Evolutionary conservation across 2,329 filamentous ascomycete genomes (phyloP), one percentile per base, ranked within the genome.

Genomic region (Fusarium incarnatum): DNA sequence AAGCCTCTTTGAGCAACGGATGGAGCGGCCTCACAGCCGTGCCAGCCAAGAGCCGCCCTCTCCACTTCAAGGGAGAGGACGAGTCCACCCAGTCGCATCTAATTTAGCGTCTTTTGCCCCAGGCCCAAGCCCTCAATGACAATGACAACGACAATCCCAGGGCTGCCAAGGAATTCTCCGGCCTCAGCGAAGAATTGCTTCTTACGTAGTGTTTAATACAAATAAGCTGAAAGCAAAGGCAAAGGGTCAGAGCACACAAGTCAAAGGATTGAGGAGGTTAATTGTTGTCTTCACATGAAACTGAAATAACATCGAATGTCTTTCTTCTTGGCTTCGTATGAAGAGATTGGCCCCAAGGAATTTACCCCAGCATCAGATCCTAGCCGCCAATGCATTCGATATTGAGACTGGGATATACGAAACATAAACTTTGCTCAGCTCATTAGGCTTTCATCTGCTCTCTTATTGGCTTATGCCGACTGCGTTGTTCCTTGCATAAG

Each of bases 401-500:
- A 62, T 69, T 70, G 40, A 52, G 34, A 62, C 60, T 11, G 37
- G 48, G 49, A 62, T 67, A 37, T 37, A 37, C 34, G 34, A 37
- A 7, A 37, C 34, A 37, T 37, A 67, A 65, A 56, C 48, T 65
- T 68, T 56, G 34, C 37, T 64, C 27, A 22, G 52, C 54, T 58
- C 60, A 45, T 65, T 60, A 61, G 58, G 61, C 65, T 50, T 46
- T 62, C 48, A 55, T 64, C 48, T 45, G 20, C 34, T n/a, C 47
- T 60, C 16, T 44, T 40, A 40, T 63, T 49, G 58, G 45, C 40
- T 49, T 59, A 64, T 53, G 30, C 56, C 60, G 28, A 27, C 56
- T 50, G 27, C 45, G 46, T 46, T 64, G 64, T 66, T 57, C 64
- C 68, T 71, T 71, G 68, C 68, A 65, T 62, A 69, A 65, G 50